These are phyloP conservation scores for Centella asiatica DNA, from an alignment of 129 eudicot genomes.

Conservation along the genomic window DNA sequence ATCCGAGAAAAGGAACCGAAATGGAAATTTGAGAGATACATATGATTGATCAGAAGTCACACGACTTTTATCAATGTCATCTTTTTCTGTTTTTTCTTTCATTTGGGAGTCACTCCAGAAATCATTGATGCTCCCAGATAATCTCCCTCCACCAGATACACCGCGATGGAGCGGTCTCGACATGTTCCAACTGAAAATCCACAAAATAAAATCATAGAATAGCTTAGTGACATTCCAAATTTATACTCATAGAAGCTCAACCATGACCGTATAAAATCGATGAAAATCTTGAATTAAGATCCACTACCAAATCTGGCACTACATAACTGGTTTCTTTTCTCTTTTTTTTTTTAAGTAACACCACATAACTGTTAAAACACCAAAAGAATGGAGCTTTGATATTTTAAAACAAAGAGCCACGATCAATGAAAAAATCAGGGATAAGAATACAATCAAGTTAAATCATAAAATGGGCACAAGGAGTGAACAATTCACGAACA, in stretches of 20 bases:
- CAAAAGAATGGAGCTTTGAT: too few relatives aligned
- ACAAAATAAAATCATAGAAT: conserved; percentile 11
- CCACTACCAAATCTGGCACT: conserved; percentile 14
- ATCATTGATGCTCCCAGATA: conserved; percentile 50
- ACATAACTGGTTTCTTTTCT: too few relatives aligned
- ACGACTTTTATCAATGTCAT: conserved; percentile 44
- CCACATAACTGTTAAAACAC: too few relatives aligned
- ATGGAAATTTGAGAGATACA: conserved; percentile 46
- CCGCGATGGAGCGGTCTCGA: conserved; percentile 88
- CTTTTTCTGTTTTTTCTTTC: conserved; percentile 73
- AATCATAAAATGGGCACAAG: neutral
- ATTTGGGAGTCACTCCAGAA: conserved; percentile 72
- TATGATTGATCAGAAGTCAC: conserved; percentile 35
- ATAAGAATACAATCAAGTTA: too few relatives aligned
- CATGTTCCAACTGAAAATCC: conserved; percentile 54
- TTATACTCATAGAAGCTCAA: conserved; percentile 4
- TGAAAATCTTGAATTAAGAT: conserved; percentile 19
- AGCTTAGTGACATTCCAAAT: neutral
- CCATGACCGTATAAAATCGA: neutral
- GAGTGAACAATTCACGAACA: neutral
- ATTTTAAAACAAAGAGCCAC: too few relatives aligned
- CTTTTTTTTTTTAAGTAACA: too few relatives aligned
- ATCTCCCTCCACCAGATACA: conserved; percentile 59
- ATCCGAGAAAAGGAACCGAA: conserved; percentile 44
- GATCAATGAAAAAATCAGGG: too few relatives aligned